Base-by-base conservation (phyloP, 1,284 basidiomycete genomes). In the Crucibulum parvulum region DNA sequence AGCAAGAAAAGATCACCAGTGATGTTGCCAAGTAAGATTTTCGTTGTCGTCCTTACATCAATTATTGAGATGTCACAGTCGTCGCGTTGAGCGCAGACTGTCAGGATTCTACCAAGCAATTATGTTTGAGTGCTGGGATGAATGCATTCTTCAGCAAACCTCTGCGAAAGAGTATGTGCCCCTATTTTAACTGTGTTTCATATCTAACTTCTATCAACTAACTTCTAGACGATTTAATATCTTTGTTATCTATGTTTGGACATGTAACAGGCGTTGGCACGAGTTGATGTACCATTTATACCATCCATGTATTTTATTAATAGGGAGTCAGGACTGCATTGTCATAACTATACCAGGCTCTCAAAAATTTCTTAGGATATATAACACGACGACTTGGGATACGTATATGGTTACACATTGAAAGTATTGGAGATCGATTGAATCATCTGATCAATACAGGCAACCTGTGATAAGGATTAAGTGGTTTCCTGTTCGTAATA, bases 41-140 rank as follows among this genome's bases (percentile, higher is more conserved):
- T 24, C 11, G 38, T 31, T n/a, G 24, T 48, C 45, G 13, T 45
- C 5, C 9, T 6, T 57, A 50, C 38, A 48, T 47, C 6, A 53
- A n/a, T 46, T 51, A 55, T 8, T 59, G 37, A 58, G 55, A 8
- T 55, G 51, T 43, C 31, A n/a, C 60, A 90, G 89, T 91, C 61
- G 83, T 90, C 50, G 89, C 89, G 1, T 72, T 91, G 39, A 90
- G 88, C 66, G 89, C 89, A 1, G 89, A 91, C 70, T 88, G 87
- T 64, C 89, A 91, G 73, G 88, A 89, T 59, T 89, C 87, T 6
- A 90, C 89, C 3, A 90, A 90, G 69, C 84, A 88, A 68, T 77
- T 90, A 11, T 91, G 89, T 66, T 71, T 90, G 16, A 89, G 87
- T 66, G 87, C 89, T 7, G 89, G 89, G 15, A 90, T 91, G 89